These are phyloP conservation scores for Clohesyomyces aquaticus DNA, from an alignment of 495 filamentous ascomycete species.

Conservation along the genomic window DNA sequence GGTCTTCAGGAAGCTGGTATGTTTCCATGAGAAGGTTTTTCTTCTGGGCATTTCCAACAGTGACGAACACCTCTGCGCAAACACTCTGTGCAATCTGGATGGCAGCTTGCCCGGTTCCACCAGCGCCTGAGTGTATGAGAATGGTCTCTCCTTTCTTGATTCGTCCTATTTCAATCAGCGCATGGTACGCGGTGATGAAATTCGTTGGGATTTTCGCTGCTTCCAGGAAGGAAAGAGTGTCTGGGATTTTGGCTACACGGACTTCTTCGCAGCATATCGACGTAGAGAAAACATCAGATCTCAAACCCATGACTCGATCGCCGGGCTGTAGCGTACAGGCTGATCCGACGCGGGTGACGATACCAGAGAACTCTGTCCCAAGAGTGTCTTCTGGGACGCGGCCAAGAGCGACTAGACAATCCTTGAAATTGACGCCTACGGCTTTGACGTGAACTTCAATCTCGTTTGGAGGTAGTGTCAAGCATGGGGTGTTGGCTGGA, in stretches of 20 bases:
- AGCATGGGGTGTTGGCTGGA: neutral
- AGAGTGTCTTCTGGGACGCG: conserved; percentile 5
- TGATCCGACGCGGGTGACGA: conserved; percentile 15
- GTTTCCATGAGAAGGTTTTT: conserved; percentile 16
- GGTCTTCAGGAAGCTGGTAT: conserved; percentile 14
- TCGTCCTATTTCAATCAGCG: neutral
- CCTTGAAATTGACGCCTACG: conserved; percentile 22
- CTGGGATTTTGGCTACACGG: neutral
- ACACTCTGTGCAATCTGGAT: conserved; percentile 46
- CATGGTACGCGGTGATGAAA: neutral
- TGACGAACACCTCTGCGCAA: conserved; percentile 47
- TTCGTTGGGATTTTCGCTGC: neutral
- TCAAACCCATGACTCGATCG: neutral
- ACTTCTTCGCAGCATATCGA: neutral
- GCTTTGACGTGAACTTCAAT: conserved; percentile 20
- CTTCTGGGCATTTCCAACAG: conserved; percentile 28
- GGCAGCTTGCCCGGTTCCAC: conserved; percentile 51
- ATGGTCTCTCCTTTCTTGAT: conserved; percentile 45
- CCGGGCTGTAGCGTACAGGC: neutral
- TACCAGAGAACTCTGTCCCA: conserved; percentile 20
- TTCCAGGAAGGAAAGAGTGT: neutral
- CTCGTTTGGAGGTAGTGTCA: neutral
- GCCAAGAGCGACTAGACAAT: conserved; percentile 20
- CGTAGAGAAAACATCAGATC: neutral
- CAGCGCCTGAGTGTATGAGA: conserved; percentile 53